A percentile compares a stretch with the other conserved stretches of the same genome.
Conservation (phyloP, 2,329 filamentous ascomycete genomes). For the Aureobasidium pullulans region DNA sequence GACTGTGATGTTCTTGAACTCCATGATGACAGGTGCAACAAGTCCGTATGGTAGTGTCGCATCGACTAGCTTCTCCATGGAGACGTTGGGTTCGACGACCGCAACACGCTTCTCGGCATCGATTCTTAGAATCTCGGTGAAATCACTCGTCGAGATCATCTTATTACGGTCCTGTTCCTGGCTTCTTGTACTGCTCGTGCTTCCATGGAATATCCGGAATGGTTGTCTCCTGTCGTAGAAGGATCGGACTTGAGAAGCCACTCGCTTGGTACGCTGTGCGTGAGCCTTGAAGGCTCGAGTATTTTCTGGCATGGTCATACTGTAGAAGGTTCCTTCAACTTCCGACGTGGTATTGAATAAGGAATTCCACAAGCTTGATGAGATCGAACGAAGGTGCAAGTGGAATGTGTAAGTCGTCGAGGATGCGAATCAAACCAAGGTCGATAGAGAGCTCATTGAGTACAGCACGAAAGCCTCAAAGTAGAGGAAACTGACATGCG, state of each 20-base stretch:
- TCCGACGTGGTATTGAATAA: too few species aligned
- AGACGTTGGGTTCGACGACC: slow-evolving; percentile 60
- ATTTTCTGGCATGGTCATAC: background rate
- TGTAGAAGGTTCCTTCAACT: background rate
- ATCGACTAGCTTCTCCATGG: slow-evolving; percentile 58
- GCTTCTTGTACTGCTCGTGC: slow-evolving; percentile 44
- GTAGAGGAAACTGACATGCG: too few species aligned
- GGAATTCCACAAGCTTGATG: too few species aligned
- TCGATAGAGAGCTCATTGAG: too few species aligned
- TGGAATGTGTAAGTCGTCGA: too few species aligned
- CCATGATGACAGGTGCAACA: slow-evolving; percentile 60
- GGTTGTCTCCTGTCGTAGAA: slow-evolving; percentile 42
- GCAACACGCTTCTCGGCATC: slow-evolving; percentile 36
- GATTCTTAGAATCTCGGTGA: slow-evolving; percentile 42
- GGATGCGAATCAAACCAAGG: too few species aligned
- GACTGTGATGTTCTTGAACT: slow-evolving; percentile 62
- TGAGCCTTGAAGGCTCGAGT: background rate
- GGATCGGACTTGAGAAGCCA: slow-evolving; percentile 33
- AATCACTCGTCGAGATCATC: slow-evolving; percentile 42
- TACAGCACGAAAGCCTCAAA: too few species aligned
- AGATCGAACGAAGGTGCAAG: too few species aligned
- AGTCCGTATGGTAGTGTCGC: slow-evolving; percentile 49
- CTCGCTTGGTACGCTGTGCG: slow-evolving; percentile 14
- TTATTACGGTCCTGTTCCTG: slow-evolving; percentile 34
- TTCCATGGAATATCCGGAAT: slow-evolving; percentile 52